These are phyloP conservation scores for Houttuynia cordata DNA, from an alignment of 164 flowering plant species.

Conservation along the genomic window DNA sequence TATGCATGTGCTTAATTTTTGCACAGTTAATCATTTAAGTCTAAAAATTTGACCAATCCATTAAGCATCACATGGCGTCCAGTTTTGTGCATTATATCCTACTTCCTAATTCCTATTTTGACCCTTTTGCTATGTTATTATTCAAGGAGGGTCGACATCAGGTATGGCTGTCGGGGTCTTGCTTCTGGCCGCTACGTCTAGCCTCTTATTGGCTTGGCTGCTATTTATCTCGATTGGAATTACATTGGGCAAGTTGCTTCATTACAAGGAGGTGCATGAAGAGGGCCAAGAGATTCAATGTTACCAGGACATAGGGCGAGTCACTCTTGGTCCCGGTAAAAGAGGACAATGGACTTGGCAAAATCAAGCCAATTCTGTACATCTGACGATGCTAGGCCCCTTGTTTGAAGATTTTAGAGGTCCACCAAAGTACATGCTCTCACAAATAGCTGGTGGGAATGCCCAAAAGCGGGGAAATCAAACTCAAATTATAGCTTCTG, in stretches of 20 bases:
- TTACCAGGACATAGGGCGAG: slow-evolving; percentile 74
- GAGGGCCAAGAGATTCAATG: slow-evolving; percentile 62
- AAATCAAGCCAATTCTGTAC: slow-evolving; percentile 30
- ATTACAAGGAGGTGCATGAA: slow-evolving; percentile 90
- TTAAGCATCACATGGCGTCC: not conserved
- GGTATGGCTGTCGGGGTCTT: slow-evolving; percentile 50
- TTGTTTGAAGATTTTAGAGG: slow-evolving; percentile 88
- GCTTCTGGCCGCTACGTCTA: slow-evolving; percentile 27
- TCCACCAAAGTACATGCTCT: slow-evolving; percentile 94
- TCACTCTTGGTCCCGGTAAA: slow-evolving; percentile 90
- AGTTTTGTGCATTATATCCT: not conserved
- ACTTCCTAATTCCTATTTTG: not conserved
- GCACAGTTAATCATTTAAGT: no score
- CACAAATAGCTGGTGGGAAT: slow-evolving; percentile 51
- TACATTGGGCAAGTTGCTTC: slow-evolving; percentile 75
- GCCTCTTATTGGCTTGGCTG: slow-evolving; percentile 42
- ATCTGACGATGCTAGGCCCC: slow-evolving; percentile 53
- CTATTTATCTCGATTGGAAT: slow-evolving; percentile 78
- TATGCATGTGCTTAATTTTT: no score
- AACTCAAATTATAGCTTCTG: slow-evolving; percentile 74
- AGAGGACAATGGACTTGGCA: slow-evolving; percentile 99
- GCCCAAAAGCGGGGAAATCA: slow-evolving; percentile 25
- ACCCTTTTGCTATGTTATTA: not conserved
- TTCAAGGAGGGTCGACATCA: slow-evolving; percentile 43
- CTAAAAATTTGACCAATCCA: no score